phyloP scores from a whole-genome alignment of 2,329 filamentous ascomycete species.

The Exserohilum turcica region DNA sequence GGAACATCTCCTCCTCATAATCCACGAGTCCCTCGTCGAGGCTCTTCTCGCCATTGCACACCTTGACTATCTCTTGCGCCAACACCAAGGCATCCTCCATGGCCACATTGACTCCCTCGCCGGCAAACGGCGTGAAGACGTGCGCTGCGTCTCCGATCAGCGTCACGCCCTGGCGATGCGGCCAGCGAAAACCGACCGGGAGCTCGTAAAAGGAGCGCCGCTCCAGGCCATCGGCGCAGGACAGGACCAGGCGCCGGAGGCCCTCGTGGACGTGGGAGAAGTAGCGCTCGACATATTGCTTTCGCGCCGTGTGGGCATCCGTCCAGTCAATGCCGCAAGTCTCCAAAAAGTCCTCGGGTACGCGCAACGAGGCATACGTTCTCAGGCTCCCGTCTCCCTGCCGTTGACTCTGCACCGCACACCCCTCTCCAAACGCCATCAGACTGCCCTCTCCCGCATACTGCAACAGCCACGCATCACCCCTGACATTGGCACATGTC shows the following conservation, averaged over 20 bases:
- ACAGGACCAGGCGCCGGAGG: slow-evolving; percentile 28
- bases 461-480: slow-evolving; percentile 50
- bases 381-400: slow-evolving; percentile 58
- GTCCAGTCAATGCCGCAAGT: slow-evolving; percentile 54
- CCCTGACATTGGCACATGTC: slow-evolving; percentile 51
- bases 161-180: slow-evolving; percentile 56
- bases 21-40: slow-evolving; percentile 23
- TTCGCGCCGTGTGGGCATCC: slow-evolving; percentile 45
- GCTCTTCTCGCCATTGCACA: slow-evolving; percentile 24
- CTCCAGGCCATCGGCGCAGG: slow-evolving; percentile 20
- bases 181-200: slow-evolving; percentile 59
- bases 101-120: slow-evolving; percentile 64
- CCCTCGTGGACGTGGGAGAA: slow-evolving; percentile 44
- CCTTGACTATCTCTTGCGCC: slow-evolving; percentile 37
- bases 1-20: slow-evolving; percentile 37
- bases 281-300: slow-evolving; percentile 28
- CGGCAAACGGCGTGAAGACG: slow-evolving; percentile 63
- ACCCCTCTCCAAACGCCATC: slow-evolving; percentile 47
- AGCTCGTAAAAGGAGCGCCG: slow-evolving; percentile 57
- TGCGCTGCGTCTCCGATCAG: slow-evolving; percentile 66
- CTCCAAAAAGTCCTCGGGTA: slow-evolving; percentile 48
- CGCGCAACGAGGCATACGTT: slow-evolving; percentile 46
- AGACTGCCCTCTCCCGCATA: slow-evolving; percentile 52
- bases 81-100: slow-evolving; percentile 61
- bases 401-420: slow-evolving; percentile 50